Base-by-base conservation (phyloP, 177 flowering plant genomes). In the Vitis hybrid region DNA sequence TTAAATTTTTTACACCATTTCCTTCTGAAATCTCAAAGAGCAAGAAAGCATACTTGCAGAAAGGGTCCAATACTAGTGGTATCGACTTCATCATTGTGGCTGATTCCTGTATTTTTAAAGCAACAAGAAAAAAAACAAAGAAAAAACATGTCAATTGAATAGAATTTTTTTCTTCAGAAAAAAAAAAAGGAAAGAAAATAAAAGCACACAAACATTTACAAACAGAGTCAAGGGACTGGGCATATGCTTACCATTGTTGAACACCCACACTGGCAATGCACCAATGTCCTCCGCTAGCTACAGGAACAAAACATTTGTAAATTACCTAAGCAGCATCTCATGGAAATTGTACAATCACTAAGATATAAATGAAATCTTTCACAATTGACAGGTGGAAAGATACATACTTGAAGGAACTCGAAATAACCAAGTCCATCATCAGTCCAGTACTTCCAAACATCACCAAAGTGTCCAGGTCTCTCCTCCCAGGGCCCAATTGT, bases 391-490 rank as follows among this genome's bases (percentile, higher is more conserved):
- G 19, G 10, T 57, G 11, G 7, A 57, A 57, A 55, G 63, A 71
- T 10, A 74, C 76, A 9, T 77, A 93, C 98, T 77, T 91, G 99
- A 73, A 95, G 93, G 80, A 89, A 88, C 78, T 95, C 99, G 33
- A 84, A 85, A 68, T 91, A 85, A 58, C 99, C 99, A 56, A 95
- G 81, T 26, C 98, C 98, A 78, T 95, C 99, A 80, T 95, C 98
- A 58, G 97, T 95, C 99, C 98, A 95, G 65, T 95, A 95, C 76
- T 52, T 82, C 99, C 98, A 95, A 72, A 91, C 97, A 77, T 93
- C 99, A 70, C 96, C 96, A 72, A 89, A 90, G 78, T 95, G 99
- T 33, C 98, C 98, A 12, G 98, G 89, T 71, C 99, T 88, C 75
- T 93, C 90, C 78, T 93, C 97, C 99, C 98, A 93, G 9, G 97